These are phyloP conservation scores for Nothophoma quercina DNA, from an alignment of 2,329 filamentous ascomycete species.

Conservation along the genomic window DNA sequence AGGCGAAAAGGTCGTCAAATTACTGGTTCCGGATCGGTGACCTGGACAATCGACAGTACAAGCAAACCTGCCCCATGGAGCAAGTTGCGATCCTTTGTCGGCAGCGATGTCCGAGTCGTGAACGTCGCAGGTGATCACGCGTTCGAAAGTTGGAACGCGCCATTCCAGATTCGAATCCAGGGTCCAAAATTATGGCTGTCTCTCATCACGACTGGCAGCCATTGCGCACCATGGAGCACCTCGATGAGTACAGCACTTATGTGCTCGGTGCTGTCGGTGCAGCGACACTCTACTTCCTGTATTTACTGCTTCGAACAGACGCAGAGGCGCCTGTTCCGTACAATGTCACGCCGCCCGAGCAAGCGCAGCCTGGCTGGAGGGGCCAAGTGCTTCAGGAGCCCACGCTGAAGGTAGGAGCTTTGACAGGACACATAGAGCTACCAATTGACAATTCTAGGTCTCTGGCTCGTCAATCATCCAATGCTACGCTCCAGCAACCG, in stretches of 20 bases:
- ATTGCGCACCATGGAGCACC: constrained; percentile 35
- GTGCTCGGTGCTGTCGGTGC: constrained; percentile 31
- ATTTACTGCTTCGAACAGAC: constrained; percentile 36
- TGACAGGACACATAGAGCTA: background rate
- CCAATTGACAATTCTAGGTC: constrained; percentile 50
- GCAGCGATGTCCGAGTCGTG: background rate
- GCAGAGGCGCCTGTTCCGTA: constrained; percentile 63
- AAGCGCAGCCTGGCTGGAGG: constrained; percentile 62
- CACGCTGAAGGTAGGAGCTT: constrained; percentile 62
- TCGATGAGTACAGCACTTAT: constrained; percentile 35
- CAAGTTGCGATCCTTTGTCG: constrained; percentile 3
- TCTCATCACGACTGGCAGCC: constrained; percentile 4
- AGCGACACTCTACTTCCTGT: constrained; percentile 33
- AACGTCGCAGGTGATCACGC: constrained; percentile 27
- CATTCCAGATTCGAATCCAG: constrained; percentile 13
- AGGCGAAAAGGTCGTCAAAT: background rate
- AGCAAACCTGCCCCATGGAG: constrained; percentile 6
- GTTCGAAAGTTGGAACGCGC: constrained; percentile 18
- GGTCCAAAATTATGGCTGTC: constrained; percentile 15
- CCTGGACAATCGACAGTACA: background rate
- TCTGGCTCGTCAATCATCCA: constrained; percentile 73
- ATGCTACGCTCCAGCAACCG: constrained; percentile 90
- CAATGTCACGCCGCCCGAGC: constrained; percentile 67
- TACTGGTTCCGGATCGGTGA: constrained; percentile 2
- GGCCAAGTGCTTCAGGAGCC: constrained; percentile 66